Percentiles rank a stretch among this genome's conserved stretches.
Evolutionary conservation across 2,329 filamentous ascomycete genomes (phyloP).

Genomic region (Penicillium sp.): DNA sequence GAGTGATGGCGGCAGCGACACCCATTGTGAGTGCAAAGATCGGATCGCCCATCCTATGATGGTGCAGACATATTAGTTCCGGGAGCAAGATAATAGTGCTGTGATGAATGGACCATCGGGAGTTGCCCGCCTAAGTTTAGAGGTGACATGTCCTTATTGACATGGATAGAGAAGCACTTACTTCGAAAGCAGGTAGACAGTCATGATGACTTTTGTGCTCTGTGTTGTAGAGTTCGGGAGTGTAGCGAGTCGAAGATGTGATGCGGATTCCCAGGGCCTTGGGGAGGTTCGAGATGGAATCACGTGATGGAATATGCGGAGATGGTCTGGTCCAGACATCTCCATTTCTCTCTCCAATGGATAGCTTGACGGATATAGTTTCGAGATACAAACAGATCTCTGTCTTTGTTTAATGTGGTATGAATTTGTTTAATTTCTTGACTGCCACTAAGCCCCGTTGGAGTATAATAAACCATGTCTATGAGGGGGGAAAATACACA

Average conservation of each 20-base stretch:
- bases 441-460: conserved; percentile 8
- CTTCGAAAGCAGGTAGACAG: conserved; percentile 10
- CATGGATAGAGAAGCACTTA: not conserved
- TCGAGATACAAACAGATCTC: not conserved
- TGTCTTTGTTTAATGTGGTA: not conserved
- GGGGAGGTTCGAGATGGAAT: not conserved
- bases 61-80: conserved; percentile 2
- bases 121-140: not conserved
- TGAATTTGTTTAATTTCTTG: conserved; percentile 1
- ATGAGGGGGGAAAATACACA: conserved; percentile 19
- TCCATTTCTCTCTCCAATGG: not conserved
- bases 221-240: not conserved
- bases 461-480: conserved; percentile 18
- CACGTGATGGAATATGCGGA: not conserved
- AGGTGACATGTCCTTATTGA: not conserved
- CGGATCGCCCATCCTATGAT: conserved; percentile 50
- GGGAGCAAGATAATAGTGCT: not conserved
- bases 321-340: not conserved
- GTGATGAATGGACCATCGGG: not conserved
- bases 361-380: not conserved
- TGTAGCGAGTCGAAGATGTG: not conserved
- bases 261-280: not conserved
- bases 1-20: conserved; percentile 50
- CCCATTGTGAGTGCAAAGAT: conserved; percentile 54
- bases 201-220: not conserved